Evolutionary conservation across 768 basidiomycete genomes (phyloP).

Genomic region (Suillus brevipes): DNA sequence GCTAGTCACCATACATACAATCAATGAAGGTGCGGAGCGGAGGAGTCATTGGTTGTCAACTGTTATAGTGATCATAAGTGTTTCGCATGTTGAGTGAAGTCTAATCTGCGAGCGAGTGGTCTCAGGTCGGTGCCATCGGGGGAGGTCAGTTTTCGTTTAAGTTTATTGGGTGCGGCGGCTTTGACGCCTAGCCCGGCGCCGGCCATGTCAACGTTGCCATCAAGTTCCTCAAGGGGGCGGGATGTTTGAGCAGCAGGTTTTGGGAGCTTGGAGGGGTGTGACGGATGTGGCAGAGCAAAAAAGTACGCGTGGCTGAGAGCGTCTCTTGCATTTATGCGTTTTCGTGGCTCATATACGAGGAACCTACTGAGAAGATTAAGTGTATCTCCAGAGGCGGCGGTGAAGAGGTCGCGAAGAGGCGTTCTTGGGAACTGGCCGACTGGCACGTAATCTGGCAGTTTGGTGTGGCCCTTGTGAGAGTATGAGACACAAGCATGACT

Average conservation of each 20-base stretch:
- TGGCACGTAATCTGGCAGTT: constrained; percentile 86
- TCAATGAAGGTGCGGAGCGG: not conserved
- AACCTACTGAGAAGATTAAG: constrained; percentile 80
- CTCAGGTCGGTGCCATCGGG: constrained; percentile 50
- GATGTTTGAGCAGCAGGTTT: constrained; percentile 55
- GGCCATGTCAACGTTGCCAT: constrained; percentile 65
- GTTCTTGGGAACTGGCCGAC: constrained; percentile 85
- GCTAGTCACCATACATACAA: not conserved
- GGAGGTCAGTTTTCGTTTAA: constrained; percentile 73
- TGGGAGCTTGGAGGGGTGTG: constrained; percentile 86
- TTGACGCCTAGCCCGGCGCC: constrained; percentile 52
- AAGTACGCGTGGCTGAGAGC: constrained; percentile 90
- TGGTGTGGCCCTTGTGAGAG: constrained; percentile 72
- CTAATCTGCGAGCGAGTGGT: constrained; percentile 68
- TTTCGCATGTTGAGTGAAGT: constrained; percentile 54
- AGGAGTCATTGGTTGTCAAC: not conserved
- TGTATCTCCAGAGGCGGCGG: constrained; percentile 84
- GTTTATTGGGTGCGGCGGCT: constrained; percentile 49
- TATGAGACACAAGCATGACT: not conserved
- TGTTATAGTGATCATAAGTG: constrained; percentile 5
- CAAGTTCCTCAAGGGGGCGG: constrained; percentile 73
- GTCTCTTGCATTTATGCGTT: constrained; percentile 76
- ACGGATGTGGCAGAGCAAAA: constrained; percentile 79
- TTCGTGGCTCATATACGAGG: constrained; percentile 82
- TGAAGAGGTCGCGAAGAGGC: constrained; percentile 83